These are phyloP conservation scores for Peronospora tabacina DNA, from an alignment of 352 stramenopile species.

Conservation along the genomic window DNA sequence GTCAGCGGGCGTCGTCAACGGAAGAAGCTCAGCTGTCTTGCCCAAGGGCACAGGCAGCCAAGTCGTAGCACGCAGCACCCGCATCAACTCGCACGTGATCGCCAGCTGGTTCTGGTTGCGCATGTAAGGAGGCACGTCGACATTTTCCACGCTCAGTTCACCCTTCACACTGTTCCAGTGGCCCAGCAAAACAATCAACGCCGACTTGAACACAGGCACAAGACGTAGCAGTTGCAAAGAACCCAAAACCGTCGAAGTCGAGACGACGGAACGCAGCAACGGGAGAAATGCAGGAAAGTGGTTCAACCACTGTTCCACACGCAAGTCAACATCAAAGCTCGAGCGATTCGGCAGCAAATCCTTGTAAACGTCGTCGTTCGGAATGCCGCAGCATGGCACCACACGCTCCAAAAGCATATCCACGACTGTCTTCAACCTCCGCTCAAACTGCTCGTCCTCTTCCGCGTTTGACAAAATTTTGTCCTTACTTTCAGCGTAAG, in stretches of 20 bases:
- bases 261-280: constrained; percentile 41
- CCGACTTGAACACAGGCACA: constrained; percentile 67
- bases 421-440: constrained; percentile 46
- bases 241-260: constrained; percentile 28
- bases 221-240: constrained; percentile 47
- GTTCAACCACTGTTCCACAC: constrained; percentile 79
- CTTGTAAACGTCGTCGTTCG: constrained; percentile 77
- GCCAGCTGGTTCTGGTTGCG: constrained; percentile 62
- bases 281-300: constrained; percentile 71
- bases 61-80: constrained; percentile 42
- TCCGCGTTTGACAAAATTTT: constrained; percentile 11
- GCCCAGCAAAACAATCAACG: constrained; percentile 60
- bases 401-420: constrained; percentile 67
- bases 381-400: constrained; percentile 68
- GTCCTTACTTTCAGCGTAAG: neutral
- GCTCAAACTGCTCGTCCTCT: constrained; percentile 36
- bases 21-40: constrained; percentile 51
- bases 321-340: constrained; percentile 71
- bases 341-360: constrained; percentile 75
- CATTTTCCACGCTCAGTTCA: constrained; percentile 53
- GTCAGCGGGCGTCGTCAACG: constrained; percentile 54
- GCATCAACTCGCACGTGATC: constrained; percentile 57
- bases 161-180: constrained; percentile 82
- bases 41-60: constrained; percentile 56
- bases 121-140: constrained; percentile 77